phyloP scores from a whole-genome alignment of 108 stramenopile species.

The Pseudonitzschia multistriata region DNA sequence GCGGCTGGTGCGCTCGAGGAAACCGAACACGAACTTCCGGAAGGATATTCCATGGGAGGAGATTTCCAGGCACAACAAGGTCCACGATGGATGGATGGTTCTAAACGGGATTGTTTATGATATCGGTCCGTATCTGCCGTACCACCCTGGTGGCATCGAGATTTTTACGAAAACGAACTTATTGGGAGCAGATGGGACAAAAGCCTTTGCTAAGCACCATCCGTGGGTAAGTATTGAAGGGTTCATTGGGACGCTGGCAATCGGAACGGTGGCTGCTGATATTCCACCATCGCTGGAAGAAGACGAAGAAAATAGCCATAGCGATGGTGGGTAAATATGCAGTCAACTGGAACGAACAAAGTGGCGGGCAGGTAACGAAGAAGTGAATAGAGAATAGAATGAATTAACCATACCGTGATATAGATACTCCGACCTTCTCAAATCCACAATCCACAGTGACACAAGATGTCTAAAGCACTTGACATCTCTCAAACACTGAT shows the following conservation, averaged over 20 bases:
- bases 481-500: too few relatives aligned
- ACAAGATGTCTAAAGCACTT: too few relatives aligned
- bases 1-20: constrained; percentile 39
- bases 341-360: too few relatives aligned
- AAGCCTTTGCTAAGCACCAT: constrained; percentile 93
- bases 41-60: constrained; percentile 59
- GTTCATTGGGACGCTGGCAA: constrained; percentile 40
- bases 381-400: too few relatives aligned
- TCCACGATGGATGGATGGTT: constrained; percentile 89
- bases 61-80: constrained; percentile 58
- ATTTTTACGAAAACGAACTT: constrained; percentile 46
- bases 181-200: constrained; percentile 65
- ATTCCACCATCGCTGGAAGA: background rate
- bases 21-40: too few relatives aligned
- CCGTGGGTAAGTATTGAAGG: constrained; percentile 83
- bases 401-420: too few relatives aligned
- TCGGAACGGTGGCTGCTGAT: constrained; percentile 25
- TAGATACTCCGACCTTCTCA: too few relatives aligned
- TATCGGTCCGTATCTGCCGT: constrained; percentile 88
- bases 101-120: constrained; percentile 89
- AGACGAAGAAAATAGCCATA: background rate
- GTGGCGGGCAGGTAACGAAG: too few relatives aligned
- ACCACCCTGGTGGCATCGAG: constrained; percentile 92
- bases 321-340: too few relatives aligned
- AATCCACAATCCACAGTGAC: too few relatives aligned